Evolutionary conservation across 768 basidiomycete genomes (phyloP).

Genomic region (Macrocybe gigantea): DNA sequence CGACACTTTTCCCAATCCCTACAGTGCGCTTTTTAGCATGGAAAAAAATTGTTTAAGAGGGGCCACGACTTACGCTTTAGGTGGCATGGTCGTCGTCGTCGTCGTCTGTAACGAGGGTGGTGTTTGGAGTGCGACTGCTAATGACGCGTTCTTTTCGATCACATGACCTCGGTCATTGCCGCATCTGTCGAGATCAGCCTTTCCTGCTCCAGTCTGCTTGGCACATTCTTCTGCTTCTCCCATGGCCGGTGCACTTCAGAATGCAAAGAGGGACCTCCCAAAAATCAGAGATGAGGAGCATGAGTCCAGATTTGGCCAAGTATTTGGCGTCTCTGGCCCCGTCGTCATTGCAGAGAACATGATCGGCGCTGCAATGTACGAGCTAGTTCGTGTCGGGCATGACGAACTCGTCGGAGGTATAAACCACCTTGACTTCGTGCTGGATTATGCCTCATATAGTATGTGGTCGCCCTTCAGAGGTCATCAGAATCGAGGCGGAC

Average conservation of each 20-base stretch:
- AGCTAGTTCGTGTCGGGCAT: constrained; percentile 96
- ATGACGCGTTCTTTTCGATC: constrained; percentile 26
- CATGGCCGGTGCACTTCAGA: constrained; percentile 92
- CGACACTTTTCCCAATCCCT: constrained; percentile 99
- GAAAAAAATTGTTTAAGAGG: no score
- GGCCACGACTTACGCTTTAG: constrained; percentile 75
- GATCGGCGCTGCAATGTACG: constrained; percentile 95
- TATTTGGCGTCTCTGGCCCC: constrained; percentile 95
- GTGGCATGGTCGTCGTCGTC: constrained; percentile 58
- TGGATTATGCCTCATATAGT: neutral
- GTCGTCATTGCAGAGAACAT: constrained; percentile 98
- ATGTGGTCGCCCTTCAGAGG: constrained; percentile 53
- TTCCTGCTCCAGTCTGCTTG: neutral
- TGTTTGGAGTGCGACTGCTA: constrained; percentile 4
- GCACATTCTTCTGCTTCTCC: constrained; percentile 12
- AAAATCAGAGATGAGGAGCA: constrained; percentile 89
- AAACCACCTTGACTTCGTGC: neutral
- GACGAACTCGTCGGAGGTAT: constrained; percentile 96
- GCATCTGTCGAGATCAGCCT: neutral
- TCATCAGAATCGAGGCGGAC: constrained; percentile 97
- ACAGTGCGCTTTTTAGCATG: neutral
- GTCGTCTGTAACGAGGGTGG: constrained; percentile 4
- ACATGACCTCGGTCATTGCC: constrained; percentile 21
- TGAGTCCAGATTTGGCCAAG: constrained; percentile 82
- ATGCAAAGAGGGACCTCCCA: constrained; percentile 81